A percentile compares a stretch with the other conserved stretches of the same genome.
Evolutionary conservation across 345 rosid species (phyloP).

Genomic region (Litchi chinensis): DNA sequence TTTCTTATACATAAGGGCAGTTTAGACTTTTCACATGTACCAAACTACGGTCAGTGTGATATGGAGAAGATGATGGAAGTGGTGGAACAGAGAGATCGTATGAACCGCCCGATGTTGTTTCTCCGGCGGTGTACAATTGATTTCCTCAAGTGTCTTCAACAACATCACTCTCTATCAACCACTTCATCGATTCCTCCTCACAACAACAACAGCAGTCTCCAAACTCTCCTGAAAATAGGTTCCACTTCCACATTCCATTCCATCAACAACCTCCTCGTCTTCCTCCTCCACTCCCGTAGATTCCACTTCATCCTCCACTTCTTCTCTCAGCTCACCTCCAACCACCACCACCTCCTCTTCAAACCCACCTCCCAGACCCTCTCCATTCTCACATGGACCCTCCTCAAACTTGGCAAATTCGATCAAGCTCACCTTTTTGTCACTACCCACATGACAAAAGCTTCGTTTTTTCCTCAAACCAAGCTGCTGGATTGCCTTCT

Average conservation of each 20-base stretch:
- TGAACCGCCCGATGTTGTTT: not conserved
- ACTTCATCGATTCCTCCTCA: not conserved
- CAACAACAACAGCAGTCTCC: conserved; percentile 14
- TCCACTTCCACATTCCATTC: conserved; percentile 51
- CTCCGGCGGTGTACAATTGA: not conserved
- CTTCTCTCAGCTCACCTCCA: conserved; percentile 37
- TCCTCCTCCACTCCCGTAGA: conserved; percentile 38
- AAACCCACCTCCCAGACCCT: conserved; percentile 35
- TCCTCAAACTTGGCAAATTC: conserved; percentile 52
- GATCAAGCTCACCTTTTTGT: conserved; percentile 64
- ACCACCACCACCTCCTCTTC: conserved; percentile 23
- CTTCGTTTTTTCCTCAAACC: conserved; percentile 33
- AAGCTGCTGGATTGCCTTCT: conserved; percentile 56
- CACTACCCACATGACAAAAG: conserved; percentile 40
- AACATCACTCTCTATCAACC: not conserved
- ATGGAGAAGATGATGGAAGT: too few relatives aligned
- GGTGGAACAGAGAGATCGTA: not conserved
- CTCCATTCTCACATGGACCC: conserved; percentile 52
- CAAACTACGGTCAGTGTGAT: too few relatives aligned
- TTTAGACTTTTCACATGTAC: too few relatives aligned
- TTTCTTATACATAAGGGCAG: too few relatives aligned
- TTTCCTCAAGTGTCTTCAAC: not conserved
- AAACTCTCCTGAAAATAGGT: conserved; percentile 52
- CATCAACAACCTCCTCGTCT: conserved; percentile 44
- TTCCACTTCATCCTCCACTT: conserved; percentile 36